Conservation (phyloP, 805 yeast genomes). For the Debaryomyces maramus region DNA sequence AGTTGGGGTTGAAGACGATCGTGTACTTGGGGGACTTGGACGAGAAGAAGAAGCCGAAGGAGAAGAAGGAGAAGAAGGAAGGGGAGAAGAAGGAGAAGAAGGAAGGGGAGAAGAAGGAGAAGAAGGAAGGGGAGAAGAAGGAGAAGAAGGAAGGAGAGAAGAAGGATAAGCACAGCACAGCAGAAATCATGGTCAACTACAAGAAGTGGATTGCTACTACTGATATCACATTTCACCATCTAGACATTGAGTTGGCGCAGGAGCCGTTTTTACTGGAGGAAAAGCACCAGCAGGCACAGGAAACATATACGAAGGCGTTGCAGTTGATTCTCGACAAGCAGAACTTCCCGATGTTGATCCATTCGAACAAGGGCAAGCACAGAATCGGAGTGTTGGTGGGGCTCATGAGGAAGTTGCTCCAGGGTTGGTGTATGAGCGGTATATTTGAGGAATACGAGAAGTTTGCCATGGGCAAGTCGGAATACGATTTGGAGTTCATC, state of each 20-base stretch:
- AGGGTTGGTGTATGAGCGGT: slow-evolving; percentile 93
- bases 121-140: slow-evolving; percentile 10
- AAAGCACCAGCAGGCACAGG: slow-evolving; percentile 34
- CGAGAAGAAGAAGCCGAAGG: slow-evolving; percentile 21
- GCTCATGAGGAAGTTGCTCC: slow-evolving; percentile 76
- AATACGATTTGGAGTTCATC: slow-evolving; percentile 85
- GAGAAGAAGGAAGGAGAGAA: slow-evolving; percentile 22
- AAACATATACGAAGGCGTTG: slow-evolving; percentile 56
- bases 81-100: slow-evolving; percentile 10
- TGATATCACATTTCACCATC: slow-evolving; percentile 54
- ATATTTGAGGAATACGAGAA: slow-evolving; percentile 91
- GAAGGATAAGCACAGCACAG: slow-evolving; percentile 51
- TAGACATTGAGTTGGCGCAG: slow-evolving; percentile 69
- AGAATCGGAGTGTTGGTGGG: slow-evolving; percentile 95
- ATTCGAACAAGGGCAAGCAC: slow-evolving; percentile 97
- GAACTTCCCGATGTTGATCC: slow-evolving; percentile 85
- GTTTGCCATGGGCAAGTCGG: slow-evolving; percentile 92
- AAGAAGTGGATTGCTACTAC: slow-evolving; percentile 61
- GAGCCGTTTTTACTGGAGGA: slow-evolving; percentile 70
- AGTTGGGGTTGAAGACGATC: slow-evolving; percentile 71
- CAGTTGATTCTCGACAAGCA: slow-evolving; percentile 57
- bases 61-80: slow-evolving; percentile 19
- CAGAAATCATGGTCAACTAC: slow-evolving; percentile 55
- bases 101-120: slow-evolving; percentile 10
- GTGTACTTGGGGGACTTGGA: slow-evolving; percentile 74